Evolutionary conservation across 257 asterid genomes (phyloP).

Genomic region (Linderniella brevidens): DNA sequence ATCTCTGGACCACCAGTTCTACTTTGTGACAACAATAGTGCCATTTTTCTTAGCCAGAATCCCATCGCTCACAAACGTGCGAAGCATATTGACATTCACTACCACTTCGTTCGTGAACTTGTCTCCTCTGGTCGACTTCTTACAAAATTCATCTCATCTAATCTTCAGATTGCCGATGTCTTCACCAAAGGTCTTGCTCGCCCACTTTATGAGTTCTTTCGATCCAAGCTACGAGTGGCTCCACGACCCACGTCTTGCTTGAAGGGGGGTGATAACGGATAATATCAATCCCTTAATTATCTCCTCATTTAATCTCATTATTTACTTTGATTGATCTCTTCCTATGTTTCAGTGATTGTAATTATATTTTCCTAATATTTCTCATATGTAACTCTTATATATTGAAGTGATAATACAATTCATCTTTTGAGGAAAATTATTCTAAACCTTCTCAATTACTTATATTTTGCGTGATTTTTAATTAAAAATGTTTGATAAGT

Average conservation of each 20-base stretch:
- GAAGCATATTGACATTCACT: not conserved
- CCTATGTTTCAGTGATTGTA: too few species aligned
- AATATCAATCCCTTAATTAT: too few species aligned
- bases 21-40: conserved; percentile 1
- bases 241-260: not conserved
- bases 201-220: conserved; percentile 4
- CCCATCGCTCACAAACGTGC: conserved; percentile 1
- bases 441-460: too few species aligned
- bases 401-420: too few species aligned
- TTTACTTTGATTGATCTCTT: too few species aligned
- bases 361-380: too few species aligned
- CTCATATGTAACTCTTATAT: too few species aligned
- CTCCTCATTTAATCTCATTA: too few species aligned
- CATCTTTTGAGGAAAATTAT: too few species aligned
- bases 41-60: not conserved
- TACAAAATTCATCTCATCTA: not conserved
- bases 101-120: not conserved
- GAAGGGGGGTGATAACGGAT: conserved; percentile 1
- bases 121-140: not conserved
- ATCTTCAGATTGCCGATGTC: not conserved
- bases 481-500: too few species aligned
- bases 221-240: conserved; percentile 4
- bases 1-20: not conserved
- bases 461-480: too few species aligned
- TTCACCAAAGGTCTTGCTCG: conserved; percentile 4